phyloP scores from a whole-genome alignment of 75 land plant genomes.

The Cunninghamia lanceolata region DNA sequence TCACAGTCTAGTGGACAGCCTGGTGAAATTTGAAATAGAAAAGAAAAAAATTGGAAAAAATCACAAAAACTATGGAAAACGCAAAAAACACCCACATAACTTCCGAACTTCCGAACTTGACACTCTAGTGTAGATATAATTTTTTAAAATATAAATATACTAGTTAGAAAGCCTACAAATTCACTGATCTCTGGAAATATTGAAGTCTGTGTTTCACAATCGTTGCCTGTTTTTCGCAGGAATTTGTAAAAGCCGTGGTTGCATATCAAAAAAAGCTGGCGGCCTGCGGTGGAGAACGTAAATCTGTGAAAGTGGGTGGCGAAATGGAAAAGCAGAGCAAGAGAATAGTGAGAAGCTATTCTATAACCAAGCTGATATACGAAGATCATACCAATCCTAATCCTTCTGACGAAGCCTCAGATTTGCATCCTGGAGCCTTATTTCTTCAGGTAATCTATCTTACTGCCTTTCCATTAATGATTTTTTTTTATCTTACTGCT shows the following conservation, averaged over 20 bases:
- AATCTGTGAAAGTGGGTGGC: constrained; percentile 40
- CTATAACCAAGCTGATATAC: constrained; percentile 71
- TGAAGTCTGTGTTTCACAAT: not conserved
- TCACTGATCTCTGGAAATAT: no score
- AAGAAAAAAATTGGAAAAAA: no score
- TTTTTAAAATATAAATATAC: no score
- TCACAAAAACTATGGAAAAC: no score
- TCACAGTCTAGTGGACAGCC: no score
- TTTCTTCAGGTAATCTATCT: constrained; percentile 62
- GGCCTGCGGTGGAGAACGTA: constrained; percentile 8
- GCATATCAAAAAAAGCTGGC: constrained; percentile 80
- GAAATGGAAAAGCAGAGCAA: constrained; percentile 82
- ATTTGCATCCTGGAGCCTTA: constrained; percentile 75
- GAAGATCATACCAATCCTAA: constrained; percentile 22
- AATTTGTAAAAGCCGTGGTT: constrained; percentile 88
- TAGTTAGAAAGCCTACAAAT: no score
- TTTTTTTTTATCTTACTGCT: not conserved
- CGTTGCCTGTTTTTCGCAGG: constrained; percentile 40
- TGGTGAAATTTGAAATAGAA: no score
- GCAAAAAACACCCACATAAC: no score
- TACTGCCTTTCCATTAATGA: no score
- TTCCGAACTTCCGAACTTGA: no score
- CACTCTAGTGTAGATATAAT: no score
- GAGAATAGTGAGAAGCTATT: constrained; percentile 71
- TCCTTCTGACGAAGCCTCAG: constrained; percentile 20